Percentiles rank a stretch among this genome's conserved stretches.
These are phyloP conservation scores for Tremella yokohamensis DNA, from an alignment of 768 basidiomycete genomes.

Conservation along the genomic window DNA sequence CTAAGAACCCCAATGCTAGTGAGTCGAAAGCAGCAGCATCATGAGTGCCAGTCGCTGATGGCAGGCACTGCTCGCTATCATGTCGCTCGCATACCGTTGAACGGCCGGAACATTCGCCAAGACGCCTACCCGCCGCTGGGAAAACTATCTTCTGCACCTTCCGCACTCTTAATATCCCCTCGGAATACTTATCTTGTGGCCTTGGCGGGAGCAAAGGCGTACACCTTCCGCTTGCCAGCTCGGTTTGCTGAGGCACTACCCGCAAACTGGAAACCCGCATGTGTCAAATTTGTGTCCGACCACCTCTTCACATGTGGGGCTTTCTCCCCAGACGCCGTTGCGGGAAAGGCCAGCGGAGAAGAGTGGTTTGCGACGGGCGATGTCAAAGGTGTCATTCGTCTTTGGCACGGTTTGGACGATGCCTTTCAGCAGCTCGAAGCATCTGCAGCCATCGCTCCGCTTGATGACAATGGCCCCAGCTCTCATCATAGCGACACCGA, in stretches of 20 bases:
- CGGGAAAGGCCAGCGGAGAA: conserved; percentile 48
- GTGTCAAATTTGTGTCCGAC: conserved; percentile 70
- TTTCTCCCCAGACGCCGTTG: conserved; percentile 65
- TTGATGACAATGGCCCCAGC: conserved; percentile 10
- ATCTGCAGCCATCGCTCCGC: conserved; percentile 9
- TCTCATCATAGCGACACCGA: conserved; percentile 13
- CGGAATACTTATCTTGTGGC: conserved; percentile 44
- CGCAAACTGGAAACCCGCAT: conserved; percentile 21
- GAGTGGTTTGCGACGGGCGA: conserved; percentile 97
- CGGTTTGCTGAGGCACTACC: background rate
- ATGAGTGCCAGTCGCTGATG: background rate
- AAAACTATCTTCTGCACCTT: conserved; percentile 30
- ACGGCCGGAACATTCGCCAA: background rate
- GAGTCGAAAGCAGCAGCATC: no score
- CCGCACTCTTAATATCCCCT: conserved; percentile 45
- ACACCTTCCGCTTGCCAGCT: conserved; percentile 38
- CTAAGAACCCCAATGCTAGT: background rate
- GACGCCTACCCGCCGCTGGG: conserved; percentile 10
- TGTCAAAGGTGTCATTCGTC: conserved; percentile 70
- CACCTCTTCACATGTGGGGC: conserved; percentile 77
- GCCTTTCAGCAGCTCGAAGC: conserved; percentile 36
- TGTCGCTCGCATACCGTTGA: conserved; percentile 9
- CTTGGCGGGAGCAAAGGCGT: conserved; percentile 44
- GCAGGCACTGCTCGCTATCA: background rate
- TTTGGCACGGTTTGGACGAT: conserved; percentile 88